Conservation (phyloP, 148 eudicot genomes). For the Diospyros kaki region DNA sequence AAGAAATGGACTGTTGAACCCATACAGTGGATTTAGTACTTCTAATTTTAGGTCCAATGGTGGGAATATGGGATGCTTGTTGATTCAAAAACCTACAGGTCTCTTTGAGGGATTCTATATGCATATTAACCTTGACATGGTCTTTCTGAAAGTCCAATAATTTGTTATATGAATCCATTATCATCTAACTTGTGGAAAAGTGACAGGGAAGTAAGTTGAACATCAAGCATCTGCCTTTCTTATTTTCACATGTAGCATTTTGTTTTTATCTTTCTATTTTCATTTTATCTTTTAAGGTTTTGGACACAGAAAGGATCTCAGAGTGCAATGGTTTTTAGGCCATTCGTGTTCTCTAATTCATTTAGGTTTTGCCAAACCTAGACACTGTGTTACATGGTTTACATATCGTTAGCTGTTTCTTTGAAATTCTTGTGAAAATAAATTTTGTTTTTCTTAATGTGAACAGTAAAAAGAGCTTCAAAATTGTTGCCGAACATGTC, state of each 20-base stretch:
- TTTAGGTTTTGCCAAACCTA: not conserved
- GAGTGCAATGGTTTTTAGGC: not conserved
- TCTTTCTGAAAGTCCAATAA: not conserved
- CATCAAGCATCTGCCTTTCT: too few species aligned
- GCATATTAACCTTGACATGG: not conserved
- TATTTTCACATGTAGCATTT: too few species aligned
- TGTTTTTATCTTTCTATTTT: not conserved
- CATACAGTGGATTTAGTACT: too few species aligned
- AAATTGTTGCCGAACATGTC: not conserved
- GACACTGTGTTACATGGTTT: not conserved
- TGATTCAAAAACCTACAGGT: not conserved
- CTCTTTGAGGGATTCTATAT: not conserved
- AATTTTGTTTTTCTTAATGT: not conserved
- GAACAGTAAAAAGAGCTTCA: not conserved
- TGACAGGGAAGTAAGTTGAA: too few species aligned
- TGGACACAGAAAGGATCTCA: not conserved
- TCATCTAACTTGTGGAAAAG: too few species aligned
- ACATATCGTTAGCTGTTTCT: not conserved
- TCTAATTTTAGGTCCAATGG: not conserved
- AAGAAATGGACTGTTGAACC: too few species aligned
- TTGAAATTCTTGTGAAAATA: not conserved
- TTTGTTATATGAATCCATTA: too few species aligned
- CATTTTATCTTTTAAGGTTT: not conserved
- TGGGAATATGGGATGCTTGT: not conserved
- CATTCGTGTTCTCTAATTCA: not conserved